phyloP scores from a whole-genome alignment of 2,329 filamentous ascomycete species.

The Alternaria triticimaculans region DNA sequence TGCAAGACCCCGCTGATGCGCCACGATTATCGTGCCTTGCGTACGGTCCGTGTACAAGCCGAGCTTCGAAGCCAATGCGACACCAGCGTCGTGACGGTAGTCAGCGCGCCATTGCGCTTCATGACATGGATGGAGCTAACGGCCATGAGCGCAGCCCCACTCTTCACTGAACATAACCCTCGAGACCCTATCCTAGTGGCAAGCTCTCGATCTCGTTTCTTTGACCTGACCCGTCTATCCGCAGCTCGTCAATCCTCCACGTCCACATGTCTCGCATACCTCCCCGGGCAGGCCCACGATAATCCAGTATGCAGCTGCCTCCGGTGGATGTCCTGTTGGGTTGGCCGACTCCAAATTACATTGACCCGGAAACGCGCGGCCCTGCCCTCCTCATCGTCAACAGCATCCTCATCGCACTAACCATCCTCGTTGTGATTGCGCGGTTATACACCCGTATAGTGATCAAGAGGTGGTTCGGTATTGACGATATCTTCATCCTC shows the following conservation, averaged over 20 bases:
- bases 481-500: constrained; percentile 52
- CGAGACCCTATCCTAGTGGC: neutral
- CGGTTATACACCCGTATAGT: constrained; percentile 51
- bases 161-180: constrained; percentile 6
- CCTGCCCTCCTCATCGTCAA: constrained; percentile 50
- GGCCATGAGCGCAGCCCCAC: constrained; percentile 2
- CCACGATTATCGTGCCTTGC: constrained; percentile 6
- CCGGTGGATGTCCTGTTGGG: constrained; percentile 38
- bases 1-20: constrained; percentile 1
- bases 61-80: constrained; percentile 1
- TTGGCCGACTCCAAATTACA: constrained; percentile 53
- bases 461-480: constrained; percentile 53
- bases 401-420: constrained; percentile 48
- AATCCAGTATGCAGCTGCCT: constrained; percentile 36
- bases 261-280: constrained; percentile 11
- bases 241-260: neutral
- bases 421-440: constrained; percentile 44
- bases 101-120: constrained; percentile 2
- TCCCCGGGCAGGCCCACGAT: constrained; percentile 2
- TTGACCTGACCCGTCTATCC: neutral
- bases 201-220: neutral
- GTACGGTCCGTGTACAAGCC: neutral
- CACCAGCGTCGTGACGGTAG: constrained; percentile 2
- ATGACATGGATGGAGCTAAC: neutral
- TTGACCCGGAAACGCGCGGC: constrained; percentile 49